Conservation (phyloP, 768 basidiomycete species). For the Leccinum rimulosum region DNA sequence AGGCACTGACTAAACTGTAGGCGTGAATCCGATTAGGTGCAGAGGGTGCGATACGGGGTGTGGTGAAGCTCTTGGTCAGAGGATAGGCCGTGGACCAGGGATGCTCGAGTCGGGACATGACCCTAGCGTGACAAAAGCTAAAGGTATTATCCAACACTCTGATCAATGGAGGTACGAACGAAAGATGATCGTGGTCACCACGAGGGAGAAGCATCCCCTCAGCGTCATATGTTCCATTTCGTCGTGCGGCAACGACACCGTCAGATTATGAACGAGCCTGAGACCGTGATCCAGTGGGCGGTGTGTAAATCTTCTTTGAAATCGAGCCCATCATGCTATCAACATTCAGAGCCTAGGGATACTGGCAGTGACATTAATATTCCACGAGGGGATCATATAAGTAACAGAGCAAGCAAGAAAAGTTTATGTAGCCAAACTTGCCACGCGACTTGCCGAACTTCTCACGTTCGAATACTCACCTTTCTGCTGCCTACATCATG, state of each 20-base stretch:
- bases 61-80: neutral
- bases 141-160: neutral
- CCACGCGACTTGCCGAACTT: neutral
- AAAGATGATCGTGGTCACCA: neutral
- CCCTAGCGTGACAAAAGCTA: neutral
- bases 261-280: neutral
- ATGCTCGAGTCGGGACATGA: neutral
- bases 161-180: neutral
- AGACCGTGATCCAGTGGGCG: neutral
- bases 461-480: neutral
- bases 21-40: neutral
- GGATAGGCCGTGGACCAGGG: neutral
- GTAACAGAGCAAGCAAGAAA: neutral
- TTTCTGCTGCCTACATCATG: no score
- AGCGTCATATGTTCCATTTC: neutral
- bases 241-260: neutral
- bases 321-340: no score
- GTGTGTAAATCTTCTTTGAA: neutral
- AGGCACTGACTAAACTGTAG: neutral
- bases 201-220: neutral
- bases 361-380: no score
- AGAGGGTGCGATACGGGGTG: neutral
- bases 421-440: neutral
- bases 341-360: no score
- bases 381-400: no score